These are phyloP conservation scores for Acorus gramineus DNA, from an alignment of 106 monocot genomes.

Conservation along the genomic window DNA sequence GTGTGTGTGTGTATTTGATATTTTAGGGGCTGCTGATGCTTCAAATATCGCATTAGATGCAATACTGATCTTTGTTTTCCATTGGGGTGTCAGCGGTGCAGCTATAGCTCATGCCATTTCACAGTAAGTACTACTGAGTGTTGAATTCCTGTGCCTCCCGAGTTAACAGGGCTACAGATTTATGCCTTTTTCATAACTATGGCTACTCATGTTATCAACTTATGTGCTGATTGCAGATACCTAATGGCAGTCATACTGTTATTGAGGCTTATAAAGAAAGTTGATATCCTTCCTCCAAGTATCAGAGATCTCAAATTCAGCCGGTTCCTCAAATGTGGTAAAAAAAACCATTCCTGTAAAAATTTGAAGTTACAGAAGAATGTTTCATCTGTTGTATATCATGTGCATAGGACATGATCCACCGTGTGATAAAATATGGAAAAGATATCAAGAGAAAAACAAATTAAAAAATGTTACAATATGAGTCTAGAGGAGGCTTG, in stretches of 20 bases:
- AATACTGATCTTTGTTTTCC: conserved; percentile 67
- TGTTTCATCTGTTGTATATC: too few species aligned
- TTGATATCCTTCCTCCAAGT: conserved; percentile 57
- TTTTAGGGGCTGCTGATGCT: conserved; percentile 67
- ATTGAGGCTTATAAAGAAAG: conserved; percentile 34
- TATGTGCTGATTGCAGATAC: conserved; percentile 41
- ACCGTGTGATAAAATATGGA: too few species aligned
- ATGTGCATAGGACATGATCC: too few species aligned
- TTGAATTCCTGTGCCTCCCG: background rate
- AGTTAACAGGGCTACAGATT: background rate
- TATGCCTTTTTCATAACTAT: too few species aligned
- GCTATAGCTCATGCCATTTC: conserved; percentile 91
- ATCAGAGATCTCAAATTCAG: conserved; percentile 55
- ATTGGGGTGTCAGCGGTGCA: conserved; percentile 74
- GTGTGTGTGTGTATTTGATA: background rate
- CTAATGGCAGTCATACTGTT: conserved; percentile 64
- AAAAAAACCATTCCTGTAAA: background rate
- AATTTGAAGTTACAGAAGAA: background rate
- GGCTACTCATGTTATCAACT: background rate
- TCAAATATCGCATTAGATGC: conserved; percentile 81
- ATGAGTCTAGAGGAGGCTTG: too few species aligned
- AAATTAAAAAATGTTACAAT: too few species aligned
- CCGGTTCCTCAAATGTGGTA: conserved; percentile 48
- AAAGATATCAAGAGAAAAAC: too few species aligned
- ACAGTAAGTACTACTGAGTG: conserved; percentile 42